Conservation (phyloP, 805 yeast genomes). For the Kluyveromyces wickerhamii region DNA sequence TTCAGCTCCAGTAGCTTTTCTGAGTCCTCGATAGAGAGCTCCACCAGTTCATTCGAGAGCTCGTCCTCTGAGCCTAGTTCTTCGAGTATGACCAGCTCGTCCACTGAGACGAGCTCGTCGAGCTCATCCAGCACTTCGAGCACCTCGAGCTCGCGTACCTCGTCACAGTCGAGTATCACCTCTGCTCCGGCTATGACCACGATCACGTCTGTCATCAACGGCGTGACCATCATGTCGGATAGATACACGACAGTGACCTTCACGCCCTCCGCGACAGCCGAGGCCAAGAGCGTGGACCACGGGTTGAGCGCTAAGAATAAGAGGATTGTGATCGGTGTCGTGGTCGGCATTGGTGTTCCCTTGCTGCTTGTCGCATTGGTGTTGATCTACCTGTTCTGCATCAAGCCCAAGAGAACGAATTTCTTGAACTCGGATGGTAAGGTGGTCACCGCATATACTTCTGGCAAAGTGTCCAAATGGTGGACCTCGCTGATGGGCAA, state of each 20-base stretch:
- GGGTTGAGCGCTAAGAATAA: constrained; percentile 45
- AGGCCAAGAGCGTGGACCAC: constrained; percentile 13
- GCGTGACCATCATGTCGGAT: constrained; percentile 29
- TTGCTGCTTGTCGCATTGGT: constrained; percentile 27
- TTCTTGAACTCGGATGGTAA: constrained; percentile 32
- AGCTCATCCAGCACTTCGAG: constrained; percentile 4
- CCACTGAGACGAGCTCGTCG: background rate
- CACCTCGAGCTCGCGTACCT: constrained; percentile 4
- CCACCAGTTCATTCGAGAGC: constrained; percentile 6
- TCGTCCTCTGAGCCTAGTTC: constrained; percentile 1
- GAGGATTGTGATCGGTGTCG: constrained; percentile 57
- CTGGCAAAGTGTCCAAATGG: constrained; percentile 25
- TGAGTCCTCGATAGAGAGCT: constrained; percentile 8
- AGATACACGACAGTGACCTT: constrained; percentile 27
- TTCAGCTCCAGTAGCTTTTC: constrained; percentile 4
- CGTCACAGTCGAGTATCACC: constrained; percentile 6
- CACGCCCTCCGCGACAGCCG: constrained; percentile 17
- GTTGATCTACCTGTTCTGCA: constrained; percentile 24
- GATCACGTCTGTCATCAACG: constrained; percentile 19
- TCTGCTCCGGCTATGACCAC: constrained; percentile 8
- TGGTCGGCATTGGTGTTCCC: constrained; percentile 67
- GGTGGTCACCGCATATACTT: constrained; percentile 29
- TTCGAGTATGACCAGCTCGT: constrained; percentile 1
- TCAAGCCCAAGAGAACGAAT: constrained; percentile 25
- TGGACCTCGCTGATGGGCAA: constrained; percentile 27